These are phyloP conservation scores for Alternaria triticimaculans DNA, from an alignment of 2,329 filamentous ascomycete species.

Conservation along the genomic window DNA sequence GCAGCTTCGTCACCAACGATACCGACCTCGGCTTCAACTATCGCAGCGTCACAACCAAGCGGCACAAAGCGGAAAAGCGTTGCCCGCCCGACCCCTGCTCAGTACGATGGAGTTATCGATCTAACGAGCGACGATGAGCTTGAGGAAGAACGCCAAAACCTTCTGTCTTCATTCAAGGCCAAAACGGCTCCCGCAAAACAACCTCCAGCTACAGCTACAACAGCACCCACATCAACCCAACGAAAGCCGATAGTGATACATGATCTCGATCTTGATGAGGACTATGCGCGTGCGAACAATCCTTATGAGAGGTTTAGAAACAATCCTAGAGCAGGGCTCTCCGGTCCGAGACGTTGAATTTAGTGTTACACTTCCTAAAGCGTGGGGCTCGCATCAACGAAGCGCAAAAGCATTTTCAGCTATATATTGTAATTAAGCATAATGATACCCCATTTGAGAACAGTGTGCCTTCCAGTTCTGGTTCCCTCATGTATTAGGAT, in stretches of 20 bases:
- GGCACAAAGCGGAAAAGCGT: background rate
- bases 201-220: background rate
- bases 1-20: background rate
- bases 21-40: background rate
- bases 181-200: background rate
- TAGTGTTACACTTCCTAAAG: background rate
- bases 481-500: background rate
- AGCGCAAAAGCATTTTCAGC: background rate
- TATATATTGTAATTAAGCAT: background rate
- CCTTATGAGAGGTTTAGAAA: slow-evolving; percentile 4
- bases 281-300: background rate
- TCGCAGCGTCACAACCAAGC: background rate
- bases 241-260: background rate
- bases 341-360: background rate
- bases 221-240: background rate
- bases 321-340: background rate
- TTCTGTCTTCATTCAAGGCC: slow-evolving; percentile 20
- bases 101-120: slow-evolving; percentile 17
- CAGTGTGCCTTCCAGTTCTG: background rate
- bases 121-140: slow-evolving; percentile 21
- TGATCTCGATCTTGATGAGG: background rate
- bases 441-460: background rate
- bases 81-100: background rate
- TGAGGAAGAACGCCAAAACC: slow-evolving; percentile 18
- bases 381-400: background rate